Evolutionary conservation across 352 stramenopile genomes (phyloP).

Genomic region (Peronospora destructor): DNA sequence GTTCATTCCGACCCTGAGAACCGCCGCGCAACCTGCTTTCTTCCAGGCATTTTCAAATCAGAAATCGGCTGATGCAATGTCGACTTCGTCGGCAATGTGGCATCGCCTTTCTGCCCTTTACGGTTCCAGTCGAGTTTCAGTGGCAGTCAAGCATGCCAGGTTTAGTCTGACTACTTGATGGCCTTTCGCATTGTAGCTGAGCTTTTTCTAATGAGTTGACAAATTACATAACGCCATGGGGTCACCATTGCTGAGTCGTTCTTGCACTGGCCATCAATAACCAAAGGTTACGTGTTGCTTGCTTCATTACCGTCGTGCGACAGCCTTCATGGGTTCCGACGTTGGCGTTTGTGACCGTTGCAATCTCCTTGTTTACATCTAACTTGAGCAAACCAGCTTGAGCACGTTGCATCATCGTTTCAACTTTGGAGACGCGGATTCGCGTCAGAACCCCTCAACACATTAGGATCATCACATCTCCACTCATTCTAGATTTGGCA

Average conservation of each 20-base stretch:
- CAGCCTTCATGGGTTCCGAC: slow-evolving; percentile 6
- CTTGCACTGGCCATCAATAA: slow-evolving; percentile 10
- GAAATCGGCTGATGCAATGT: slow-evolving; percentile 6
- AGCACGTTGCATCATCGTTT: slow-evolving; percentile 17
- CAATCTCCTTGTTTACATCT: slow-evolving; percentile 13
- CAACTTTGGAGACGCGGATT: slow-evolving; percentile 9
- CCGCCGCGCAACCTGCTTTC: slow-evolving; percentile 7
- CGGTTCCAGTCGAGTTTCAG: slow-evolving; percentile 14
- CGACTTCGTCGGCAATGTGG: not conserved
- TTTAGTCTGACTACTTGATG: slow-evolving; percentile 11
- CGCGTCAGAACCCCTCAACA: slow-evolving; percentile 6
- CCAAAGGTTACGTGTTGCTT: slow-evolving; percentile 13
- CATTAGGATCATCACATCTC: not conserved
- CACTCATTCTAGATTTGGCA: slow-evolving; percentile 22
- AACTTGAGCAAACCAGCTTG: slow-evolving; percentile 15
- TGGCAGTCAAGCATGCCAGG: slow-evolving; percentile 12
- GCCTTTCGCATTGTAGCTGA: slow-evolving; percentile 19
- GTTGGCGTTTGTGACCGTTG: slow-evolving; percentile 16
- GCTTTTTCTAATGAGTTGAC: slow-evolving; percentile 1
- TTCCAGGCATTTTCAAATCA: slow-evolving; percentile 20
- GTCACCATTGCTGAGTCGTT: slow-evolving; percentile 14
- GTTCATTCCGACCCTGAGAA: slow-evolving; percentile 11
- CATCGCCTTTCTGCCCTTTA: slow-evolving; percentile 2
- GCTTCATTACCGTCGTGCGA: slow-evolving; percentile 16
- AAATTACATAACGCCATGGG: slow-evolving; percentile 4